These are phyloP conservation scores for Sphaerulina vaccinii DNA, from an alignment of 2,329 filamentous ascomycete species.

Conservation along the genomic window DNA sequence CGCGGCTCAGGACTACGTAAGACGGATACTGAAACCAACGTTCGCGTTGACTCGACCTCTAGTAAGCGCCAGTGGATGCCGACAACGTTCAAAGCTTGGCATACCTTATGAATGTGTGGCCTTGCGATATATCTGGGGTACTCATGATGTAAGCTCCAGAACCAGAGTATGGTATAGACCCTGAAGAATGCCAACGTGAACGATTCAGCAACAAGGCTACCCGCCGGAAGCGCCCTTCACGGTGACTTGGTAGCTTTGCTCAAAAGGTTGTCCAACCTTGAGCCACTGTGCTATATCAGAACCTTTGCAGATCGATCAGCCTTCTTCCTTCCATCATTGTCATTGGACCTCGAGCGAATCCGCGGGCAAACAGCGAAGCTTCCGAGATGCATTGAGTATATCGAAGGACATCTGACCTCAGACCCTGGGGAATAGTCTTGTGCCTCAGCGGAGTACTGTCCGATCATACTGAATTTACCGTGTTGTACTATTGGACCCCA, in stretches of 20 bases:
- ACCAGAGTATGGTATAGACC: too few species aligned
- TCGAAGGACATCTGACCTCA: background rate
- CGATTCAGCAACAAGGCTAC: background rate
- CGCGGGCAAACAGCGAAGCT: too few species aligned
- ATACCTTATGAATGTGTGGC: too few species aligned
- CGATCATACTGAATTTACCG: slow-evolving; percentile 5
- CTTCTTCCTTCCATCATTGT: background rate
- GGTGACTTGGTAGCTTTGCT: too few species aligned
- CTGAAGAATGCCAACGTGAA: background rate
- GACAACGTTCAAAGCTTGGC: background rate
- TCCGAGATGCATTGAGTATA: too few species aligned
- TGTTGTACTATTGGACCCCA: background rate
- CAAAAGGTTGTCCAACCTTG: too few species aligned
- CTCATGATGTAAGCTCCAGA: too few species aligned
- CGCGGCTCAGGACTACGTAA: background rate
- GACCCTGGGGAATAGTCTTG: background rate
- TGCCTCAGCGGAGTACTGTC: background rate
- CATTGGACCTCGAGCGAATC: too few species aligned
- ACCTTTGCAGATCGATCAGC: background rate
- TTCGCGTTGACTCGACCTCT: background rate
- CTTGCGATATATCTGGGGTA: too few species aligned
- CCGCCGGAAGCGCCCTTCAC: background rate
- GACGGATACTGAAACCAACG: slow-evolving; percentile 2
- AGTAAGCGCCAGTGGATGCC: background rate
- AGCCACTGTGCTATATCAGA: background rate